phyloP scores from a whole-genome alignment of 1,284 basidiomycete species.

The Tremellales sp. region DNA sequence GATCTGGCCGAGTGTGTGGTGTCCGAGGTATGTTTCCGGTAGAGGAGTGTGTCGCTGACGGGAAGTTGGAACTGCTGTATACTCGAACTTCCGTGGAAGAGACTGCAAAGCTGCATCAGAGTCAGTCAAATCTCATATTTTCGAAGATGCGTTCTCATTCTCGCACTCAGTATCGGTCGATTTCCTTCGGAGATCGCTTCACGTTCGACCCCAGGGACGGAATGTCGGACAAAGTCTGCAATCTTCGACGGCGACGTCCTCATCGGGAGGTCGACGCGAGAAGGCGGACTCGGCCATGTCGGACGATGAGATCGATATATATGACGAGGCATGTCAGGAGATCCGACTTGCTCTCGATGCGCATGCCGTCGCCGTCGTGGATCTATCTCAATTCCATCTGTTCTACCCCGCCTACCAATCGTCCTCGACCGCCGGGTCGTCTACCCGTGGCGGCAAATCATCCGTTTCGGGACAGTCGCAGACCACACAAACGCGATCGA shows the following conservation, averaged over 20 bases:
- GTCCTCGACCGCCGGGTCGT: conserved; percentile 18
- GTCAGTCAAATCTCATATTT: conserved; percentile 14
- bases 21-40: conserved; percentile 24
- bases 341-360: conserved; percentile 36
- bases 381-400: conserved; percentile 39
- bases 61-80: conserved; percentile 26
- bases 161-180: conserved; percentile 36
- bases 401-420: conserved; percentile 40
- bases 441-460: too few relatives aligned
- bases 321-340: conserved; percentile 37
- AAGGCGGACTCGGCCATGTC: conserved; percentile 25
- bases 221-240: neutral
- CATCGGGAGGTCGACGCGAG: conserved; percentile 17
- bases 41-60: neutral
- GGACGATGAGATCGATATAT: conserved; percentile 24
- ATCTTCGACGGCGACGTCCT: neutral
- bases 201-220: conserved; percentile 25
- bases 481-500: too few relatives aligned
- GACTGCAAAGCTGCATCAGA: conserved; percentile 36
- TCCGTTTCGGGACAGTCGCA: too few relatives aligned
- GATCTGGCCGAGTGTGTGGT: conserved; percentile 33
- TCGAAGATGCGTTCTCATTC: neutral
- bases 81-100: conserved; percentile 21
- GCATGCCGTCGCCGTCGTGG: conserved; percentile 38
- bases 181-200: conserved; percentile 38